These are phyloP conservation scores for Harrya chromipes DNA, from an alignment of 768 basidiomycete genomes.

Conservation along the genomic window DNA sequence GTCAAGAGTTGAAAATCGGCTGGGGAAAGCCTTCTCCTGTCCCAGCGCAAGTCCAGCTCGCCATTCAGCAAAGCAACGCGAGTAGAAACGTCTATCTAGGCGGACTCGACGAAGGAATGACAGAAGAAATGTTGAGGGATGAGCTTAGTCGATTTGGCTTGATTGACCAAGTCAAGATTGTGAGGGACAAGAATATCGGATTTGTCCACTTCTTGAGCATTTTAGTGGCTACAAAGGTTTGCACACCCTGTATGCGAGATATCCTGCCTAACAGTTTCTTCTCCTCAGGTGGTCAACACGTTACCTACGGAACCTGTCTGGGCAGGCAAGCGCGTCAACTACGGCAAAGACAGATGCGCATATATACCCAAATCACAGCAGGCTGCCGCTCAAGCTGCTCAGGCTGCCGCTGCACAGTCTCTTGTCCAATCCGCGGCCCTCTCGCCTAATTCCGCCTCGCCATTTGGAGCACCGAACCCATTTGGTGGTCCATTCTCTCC, in stretches of 20 bases:
- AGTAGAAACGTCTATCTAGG: slow-evolving; percentile 97
- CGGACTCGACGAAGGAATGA: slow-evolving; percentile 84
- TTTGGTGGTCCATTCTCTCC: slow-evolving; percentile 40
- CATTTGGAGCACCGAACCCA: slow-evolving; percentile 30
- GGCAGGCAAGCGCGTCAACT: slow-evolving; percentile 96
- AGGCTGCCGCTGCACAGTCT: slow-evolving; percentile 80
- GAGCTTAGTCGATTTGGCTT: slow-evolving; percentile 90
- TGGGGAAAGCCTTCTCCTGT: slow-evolving; percentile 97
- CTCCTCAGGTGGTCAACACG: slow-evolving; percentile 79
- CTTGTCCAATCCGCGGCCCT: slow-evolving; percentile 50
- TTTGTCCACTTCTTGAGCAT: slow-evolving; percentile 99
- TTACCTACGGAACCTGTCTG: slow-evolving; percentile 89
- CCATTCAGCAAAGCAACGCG: slow-evolving; percentile 90
- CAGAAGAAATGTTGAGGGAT: slow-evolving; percentile 89
- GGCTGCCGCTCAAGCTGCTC: slow-evolving; percentile 82
- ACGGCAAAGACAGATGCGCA: slow-evolving; percentile 97
- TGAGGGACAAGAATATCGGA: slow-evolving; percentile 97
- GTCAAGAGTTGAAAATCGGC: slow-evolving; percentile 96
- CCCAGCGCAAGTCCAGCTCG: slow-evolving; percentile 78
- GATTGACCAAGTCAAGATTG: slow-evolving; percentile 99
- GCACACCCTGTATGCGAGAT: slow-evolving; percentile 17
- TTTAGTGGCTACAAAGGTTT: slow-evolving; percentile 88
- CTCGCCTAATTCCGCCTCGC: slow-evolving; percentile 27
- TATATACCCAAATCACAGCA: slow-evolving; percentile 96
- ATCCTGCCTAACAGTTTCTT: neutral